phyloP scores from a whole-genome alignment of 768 basidiomycete species.

The Podaxis sp. region DNA sequence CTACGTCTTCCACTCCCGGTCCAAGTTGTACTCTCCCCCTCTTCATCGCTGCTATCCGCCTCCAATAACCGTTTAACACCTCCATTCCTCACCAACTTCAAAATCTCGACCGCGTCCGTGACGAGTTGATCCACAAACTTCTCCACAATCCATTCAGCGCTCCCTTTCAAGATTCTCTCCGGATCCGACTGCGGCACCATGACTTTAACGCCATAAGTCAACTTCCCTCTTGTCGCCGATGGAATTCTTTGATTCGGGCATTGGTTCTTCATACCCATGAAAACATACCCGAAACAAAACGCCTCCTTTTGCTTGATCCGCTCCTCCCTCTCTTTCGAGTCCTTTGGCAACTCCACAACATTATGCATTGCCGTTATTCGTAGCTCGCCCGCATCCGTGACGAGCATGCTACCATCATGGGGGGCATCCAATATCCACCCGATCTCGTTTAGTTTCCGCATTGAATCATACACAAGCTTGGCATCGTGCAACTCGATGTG shows the following conservation, averaged over 20 bases:
- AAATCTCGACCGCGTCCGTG: neutral
- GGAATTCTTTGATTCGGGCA: neutral
- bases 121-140: neutral
- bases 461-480: neutral
- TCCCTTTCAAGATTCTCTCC: neutral
- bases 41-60: neutral
- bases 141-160: neutral
- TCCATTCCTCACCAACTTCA: neutral
- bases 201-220: neutral
- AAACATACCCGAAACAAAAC: neutral
- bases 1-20: neutral
- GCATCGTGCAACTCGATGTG: neutral
- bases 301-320: neutral
- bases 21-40: neutral
- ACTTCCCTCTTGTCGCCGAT: neutral
- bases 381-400: neutral
- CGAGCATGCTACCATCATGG: neutral
- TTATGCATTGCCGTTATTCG: conserved; percentile 6
- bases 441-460: neutral
- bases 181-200: conserved; percentile 1
- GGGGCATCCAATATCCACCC: conserved; percentile 7
- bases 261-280: neutral
- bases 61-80: neutral
- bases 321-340: neutral
- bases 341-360: conserved; percentile 2